Base-by-base conservation (phyloP, 2,329 filamentous ascomycete species). In the Penicillium sp. region DNA sequence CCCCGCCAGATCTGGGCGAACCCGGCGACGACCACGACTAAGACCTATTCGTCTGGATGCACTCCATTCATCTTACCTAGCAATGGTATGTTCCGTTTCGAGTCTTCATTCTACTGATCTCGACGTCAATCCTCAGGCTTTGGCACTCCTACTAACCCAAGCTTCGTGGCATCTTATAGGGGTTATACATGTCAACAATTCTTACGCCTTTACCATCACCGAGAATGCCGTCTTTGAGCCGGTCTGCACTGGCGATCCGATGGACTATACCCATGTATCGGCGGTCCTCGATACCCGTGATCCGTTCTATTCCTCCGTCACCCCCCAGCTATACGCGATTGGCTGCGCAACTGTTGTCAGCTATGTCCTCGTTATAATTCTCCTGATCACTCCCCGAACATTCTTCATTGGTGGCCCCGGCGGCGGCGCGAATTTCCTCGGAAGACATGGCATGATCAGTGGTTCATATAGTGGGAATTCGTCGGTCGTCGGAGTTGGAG, bases 381-480 rank as follows among this genome's bases (percentile, higher is more conserved):
- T 97, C 34, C 84, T 96, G 67, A 91, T 96, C 64, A 95, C 91
- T 0, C 93, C 93, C n/a, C 85, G 93, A 47, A 96, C 94, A 3
- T 96, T 94, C 70, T 86, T 95, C 57, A 85, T 95, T 53, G 90
- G 90, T 49, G 90, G 90, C 21, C 75, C 80, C 4, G 79, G 80
- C 8, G 78, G 80, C 33, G 76, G 79, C 26, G 85, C 89, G 44
- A 89, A 93, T 42, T 87, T 94, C 53, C 78, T 95, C 45, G 88
- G 89, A 41, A 81, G 88, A 24, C 85, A 89, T 66, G 90, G 91
- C 53, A 92, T 96, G 73, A 95, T 92, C 45, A 89, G 88, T 67
- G 87, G 89, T 47, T 89, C 89, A 3, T 85, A 86, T 13, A 77
- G 77, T 57, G 82, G 80, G 16, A 79, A 79, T 52, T 83, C 82